Evolutionary conservation across 805 yeast species (phyloP), one percentile per base, ranked within the genome.

Genomic region (Suhomyces sp.): DNA sequence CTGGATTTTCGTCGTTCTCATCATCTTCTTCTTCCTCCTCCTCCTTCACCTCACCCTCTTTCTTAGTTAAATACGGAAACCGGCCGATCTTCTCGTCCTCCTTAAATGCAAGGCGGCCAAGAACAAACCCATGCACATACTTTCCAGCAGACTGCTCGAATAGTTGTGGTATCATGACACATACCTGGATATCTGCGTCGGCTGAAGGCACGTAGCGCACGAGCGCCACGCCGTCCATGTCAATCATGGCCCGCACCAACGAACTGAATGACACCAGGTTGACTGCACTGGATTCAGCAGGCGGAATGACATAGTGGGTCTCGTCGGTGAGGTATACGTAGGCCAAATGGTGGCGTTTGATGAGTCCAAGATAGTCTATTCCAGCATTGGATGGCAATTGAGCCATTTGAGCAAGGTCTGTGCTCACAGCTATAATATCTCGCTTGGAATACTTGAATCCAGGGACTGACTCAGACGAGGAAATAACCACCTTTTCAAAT

Each of bases 61-160:
- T 44, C 38, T 55, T 53, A 2, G 65, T 51, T 27, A 73, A 60
- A 8, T 42, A 35, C 0, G 76, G 73, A 58, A 87, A 81, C 23
- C 74, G 75, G 2, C 91, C 82, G 13, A 83, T 73, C 58, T 82
- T 81, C 56, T 84, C 87, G 65, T 91, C 97, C 57, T 89, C 96
- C 44, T 80, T 78, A 66, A 81, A 88, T 1, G 97, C 94, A 10
- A 90, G 63, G 46, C 85, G 71, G 10, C 77, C 76, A 57, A 85
- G 63, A 0, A 79, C 68, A 50, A 89, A 75, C 0, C 78, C 76
- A 54, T 79, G 72, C 17, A 64, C 55, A 52, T 46, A 55, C 5
- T 50, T 49, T 1, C 44, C 48, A 4, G 40, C 47, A 13, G 22
- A 38, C 1, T 50, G 36, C 17, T 41, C 27, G 23, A 57, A 44